phyloP scores from a whole-genome alignment of 768 basidiomycete genomes.

The Leccinum aurantiacum region DNA sequence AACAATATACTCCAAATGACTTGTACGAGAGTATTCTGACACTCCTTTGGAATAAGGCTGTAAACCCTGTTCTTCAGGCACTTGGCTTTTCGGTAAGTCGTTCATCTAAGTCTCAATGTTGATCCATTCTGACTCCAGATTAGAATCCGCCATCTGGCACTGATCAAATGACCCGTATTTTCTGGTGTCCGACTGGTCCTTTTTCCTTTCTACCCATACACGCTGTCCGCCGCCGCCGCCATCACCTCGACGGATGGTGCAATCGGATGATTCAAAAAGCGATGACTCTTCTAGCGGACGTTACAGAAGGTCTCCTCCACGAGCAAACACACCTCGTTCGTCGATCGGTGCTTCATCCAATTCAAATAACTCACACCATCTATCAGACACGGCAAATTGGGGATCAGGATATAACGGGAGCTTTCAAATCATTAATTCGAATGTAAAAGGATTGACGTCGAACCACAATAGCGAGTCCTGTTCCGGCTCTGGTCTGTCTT shows the following conservation, averaged over 20 bases:
- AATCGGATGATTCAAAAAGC: background rate
- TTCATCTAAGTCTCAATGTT: no score
- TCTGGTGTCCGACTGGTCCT: no score
- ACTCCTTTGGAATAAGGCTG: no score
- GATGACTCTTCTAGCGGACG: no score
- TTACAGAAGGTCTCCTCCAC: no score
- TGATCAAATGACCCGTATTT: no score
- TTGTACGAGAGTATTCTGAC: background rate
- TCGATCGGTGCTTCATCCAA: background rate
- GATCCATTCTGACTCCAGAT: no score
- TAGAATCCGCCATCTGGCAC: no score
- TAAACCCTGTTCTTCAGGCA: background rate
- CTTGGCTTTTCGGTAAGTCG: background rate
- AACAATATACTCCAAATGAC: background rate
- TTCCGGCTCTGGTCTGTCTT: conserved; percentile 15
- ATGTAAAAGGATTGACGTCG: conserved; percentile 3
- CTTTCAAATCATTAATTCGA: background rate
- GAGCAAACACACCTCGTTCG: background rate
- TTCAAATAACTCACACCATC: background rate
- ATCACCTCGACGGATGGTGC: background rate
- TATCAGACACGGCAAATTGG: background rate
- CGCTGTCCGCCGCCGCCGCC: background rate
- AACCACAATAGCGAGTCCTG: conserved; percentile 5
- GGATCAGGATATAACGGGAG: background rate
- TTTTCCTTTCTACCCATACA: no score